Evolutionary conservation across 169 alveolate genomes (phyloP).

Genomic region (Eimeria acervulina): DNA sequence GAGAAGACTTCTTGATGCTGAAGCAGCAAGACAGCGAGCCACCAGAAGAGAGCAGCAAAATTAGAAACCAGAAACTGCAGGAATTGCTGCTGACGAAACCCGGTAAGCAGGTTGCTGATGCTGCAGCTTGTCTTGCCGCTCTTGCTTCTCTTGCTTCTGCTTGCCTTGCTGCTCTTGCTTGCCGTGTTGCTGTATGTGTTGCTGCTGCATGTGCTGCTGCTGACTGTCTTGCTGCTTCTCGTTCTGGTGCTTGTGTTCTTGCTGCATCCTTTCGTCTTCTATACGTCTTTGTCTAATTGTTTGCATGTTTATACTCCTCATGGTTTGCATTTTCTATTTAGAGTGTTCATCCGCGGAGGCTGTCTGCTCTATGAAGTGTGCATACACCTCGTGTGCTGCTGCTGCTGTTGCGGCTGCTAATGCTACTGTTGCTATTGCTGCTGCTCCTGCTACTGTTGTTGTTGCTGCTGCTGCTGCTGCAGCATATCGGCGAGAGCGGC

Average conservation of each 20-base stretch:
- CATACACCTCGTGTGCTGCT: neutral
- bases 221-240: neutral
- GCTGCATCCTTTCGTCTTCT: neutral
- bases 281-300: neutral
- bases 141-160: neutral
- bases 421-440: neutral
- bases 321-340: neutral
- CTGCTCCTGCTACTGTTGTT: neutral
- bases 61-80: neutral
- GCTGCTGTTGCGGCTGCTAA: slow-evolving; percentile 60
- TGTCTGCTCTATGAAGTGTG: neutral
- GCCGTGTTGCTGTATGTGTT: neutral
- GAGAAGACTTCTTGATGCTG: slow-evolving; percentile 20
- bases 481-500: slow-evolving; percentile 71
- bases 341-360: too few relatives aligned
- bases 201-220: neutral
- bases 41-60: neutral
- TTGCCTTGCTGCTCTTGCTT: neutral
- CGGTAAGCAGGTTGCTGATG: neutral
- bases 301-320: neutral
- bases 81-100: slow-evolving; percentile 76
- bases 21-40: neutral
- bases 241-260: neutral
- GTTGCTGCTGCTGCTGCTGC: slow-evolving; percentile 2
- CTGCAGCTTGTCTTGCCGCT: neutral